phyloP scores from a whole-genome alignment of 1,284 basidiomycete genomes.

The Vanrija sp. region DNA sequence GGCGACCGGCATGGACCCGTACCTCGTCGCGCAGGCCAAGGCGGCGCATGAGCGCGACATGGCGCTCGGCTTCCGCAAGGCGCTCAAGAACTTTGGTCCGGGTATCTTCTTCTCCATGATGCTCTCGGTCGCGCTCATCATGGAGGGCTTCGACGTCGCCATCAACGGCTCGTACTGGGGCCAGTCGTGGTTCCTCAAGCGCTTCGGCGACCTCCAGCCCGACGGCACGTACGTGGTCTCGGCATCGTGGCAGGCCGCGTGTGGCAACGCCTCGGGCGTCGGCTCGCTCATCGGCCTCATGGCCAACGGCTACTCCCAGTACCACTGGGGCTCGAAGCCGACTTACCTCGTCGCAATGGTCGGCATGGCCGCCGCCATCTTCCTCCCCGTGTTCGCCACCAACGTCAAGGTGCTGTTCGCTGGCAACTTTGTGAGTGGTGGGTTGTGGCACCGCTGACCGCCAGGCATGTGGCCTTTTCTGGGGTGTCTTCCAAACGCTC shows the following conservation, averaged over 20 bases:
- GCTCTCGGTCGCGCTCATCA: slow-evolving; percentile 7
- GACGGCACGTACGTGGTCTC: slow-evolving; percentile 14
- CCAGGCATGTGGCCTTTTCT: slow-evolving; percentile 25
- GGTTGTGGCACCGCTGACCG: not conserved
- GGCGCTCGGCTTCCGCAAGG: not conserved
- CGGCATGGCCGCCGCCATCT: slow-evolving; percentile 39
- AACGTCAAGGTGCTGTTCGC: slow-evolving; percentile 43
- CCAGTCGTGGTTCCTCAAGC: slow-evolving; percentile 35
- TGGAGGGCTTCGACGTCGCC: slow-evolving; percentile 5
- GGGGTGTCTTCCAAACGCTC: slow-evolving; percentile 51
- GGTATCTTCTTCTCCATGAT: slow-evolving; percentile 14
- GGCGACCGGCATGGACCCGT: slow-evolving; percentile 1
- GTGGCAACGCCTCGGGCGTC: slow-evolving; percentile 30
- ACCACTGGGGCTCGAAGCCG: slow-evolving; percentile 38
- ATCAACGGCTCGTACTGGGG: slow-evolving; percentile 47
- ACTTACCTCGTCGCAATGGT: slow-evolving; percentile 38
- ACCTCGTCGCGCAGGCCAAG: slow-evolving; percentile 3
- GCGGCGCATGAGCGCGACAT: slow-evolving; percentile 1
- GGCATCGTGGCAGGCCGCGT: slow-evolving; percentile 44
- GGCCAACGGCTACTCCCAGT: slow-evolving; percentile 32
- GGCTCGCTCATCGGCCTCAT: slow-evolving; percentile 28
- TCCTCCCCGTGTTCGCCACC: slow-evolving; percentile 47
- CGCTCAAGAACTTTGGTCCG: slow-evolving; percentile 1
- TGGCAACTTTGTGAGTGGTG: slow-evolving; percentile 17
- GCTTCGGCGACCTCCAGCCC: slow-evolving; percentile 18